A percentile compares a stretch with the other conserved stretches of the same genome.
These are phyloP conservation scores for Chalciporus sp. DNA, from an alignment of 1,284 basidiomycete genomes.

Conservation along the genomic window DNA sequence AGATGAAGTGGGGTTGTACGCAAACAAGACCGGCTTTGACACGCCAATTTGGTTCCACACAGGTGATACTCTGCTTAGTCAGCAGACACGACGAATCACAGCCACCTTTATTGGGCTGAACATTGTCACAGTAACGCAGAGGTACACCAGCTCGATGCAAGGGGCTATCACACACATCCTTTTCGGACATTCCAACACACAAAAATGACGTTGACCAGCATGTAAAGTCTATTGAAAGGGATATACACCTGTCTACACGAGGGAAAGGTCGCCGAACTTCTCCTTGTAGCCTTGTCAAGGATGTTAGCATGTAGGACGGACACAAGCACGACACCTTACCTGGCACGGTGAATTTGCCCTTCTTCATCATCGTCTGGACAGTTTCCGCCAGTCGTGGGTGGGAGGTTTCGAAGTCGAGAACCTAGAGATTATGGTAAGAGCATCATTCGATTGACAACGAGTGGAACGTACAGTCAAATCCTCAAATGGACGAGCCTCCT, in stretches of 20 bases:
- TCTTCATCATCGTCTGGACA: slow-evolving; percentile 97
- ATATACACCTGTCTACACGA: slow-evolving; percentile 65
- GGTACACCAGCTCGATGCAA: too few species aligned
- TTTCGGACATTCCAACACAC: neutral
- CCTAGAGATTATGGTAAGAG: slow-evolving; percentile 43
- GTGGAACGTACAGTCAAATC: slow-evolving; percentile 79
- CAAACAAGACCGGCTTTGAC: slow-evolving; percentile 13
- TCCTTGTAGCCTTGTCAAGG: slow-evolving; percentile 76
- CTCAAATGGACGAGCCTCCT: slow-evolving; percentile 97
- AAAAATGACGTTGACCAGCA: neutral
- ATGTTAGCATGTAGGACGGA: slow-evolving; percentile 4
- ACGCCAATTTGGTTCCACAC: neutral
- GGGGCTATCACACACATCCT: neutral
- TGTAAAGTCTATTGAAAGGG: slow-evolving; percentile 20
- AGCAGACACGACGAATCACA: slow-evolving; percentile 1
- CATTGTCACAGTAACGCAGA: too few species aligned
- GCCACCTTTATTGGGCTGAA: too few species aligned
- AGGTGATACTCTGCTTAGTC: slow-evolving; percentile 21
- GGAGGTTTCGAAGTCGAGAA: slow-evolving; percentile 89
- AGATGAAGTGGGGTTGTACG: slow-evolving; percentile 1
- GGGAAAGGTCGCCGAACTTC: slow-evolving; percentile 90
- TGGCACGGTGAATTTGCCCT: slow-evolving; percentile 98
- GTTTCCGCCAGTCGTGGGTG: slow-evolving; percentile 92
- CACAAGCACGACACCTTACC: slow-evolving; percentile 47
- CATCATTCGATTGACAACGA: slow-evolving; percentile 1